phyloP scores from a whole-genome alignment of 108 stramenopile genomes.

The Cafeteria roenbergensis region DNA sequence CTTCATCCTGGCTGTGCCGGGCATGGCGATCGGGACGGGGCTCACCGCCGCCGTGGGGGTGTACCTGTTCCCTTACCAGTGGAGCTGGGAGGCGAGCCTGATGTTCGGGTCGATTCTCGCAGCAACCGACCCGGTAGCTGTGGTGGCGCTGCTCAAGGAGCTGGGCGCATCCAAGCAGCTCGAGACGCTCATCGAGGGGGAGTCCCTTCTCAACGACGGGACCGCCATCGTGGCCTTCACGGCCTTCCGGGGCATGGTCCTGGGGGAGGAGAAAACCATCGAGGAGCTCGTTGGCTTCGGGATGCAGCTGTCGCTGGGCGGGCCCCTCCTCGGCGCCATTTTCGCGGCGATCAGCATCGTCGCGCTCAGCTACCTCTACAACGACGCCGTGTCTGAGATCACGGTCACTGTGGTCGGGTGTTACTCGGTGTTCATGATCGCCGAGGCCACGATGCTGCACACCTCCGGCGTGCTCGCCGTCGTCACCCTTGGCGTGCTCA shows the following conservation, averaged over 20 bases:
- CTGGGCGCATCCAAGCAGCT: slow-evolving; percentile 33
- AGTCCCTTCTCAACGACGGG: slow-evolving; percentile 65
- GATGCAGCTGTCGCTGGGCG: not conserved
- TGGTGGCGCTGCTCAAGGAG: slow-evolving; percentile 54
- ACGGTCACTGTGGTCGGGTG: slow-evolving; percentile 8
- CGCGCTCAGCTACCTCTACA: not conserved
- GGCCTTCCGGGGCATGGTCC: slow-evolving; percentile 51
- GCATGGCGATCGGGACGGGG: slow-evolving; percentile 28
- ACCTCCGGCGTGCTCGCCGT: slow-evolving; percentile 17
- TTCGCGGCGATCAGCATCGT: not conserved
- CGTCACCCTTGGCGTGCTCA: slow-evolving; percentile 5
- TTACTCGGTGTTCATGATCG: slow-evolving; percentile 13
- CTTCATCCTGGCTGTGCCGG: slow-evolving; percentile 68
- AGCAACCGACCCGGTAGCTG: slow-evolving; percentile 83
- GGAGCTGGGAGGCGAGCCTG: slow-evolving; percentile 43
- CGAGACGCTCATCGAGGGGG: slow-evolving; percentile 41
- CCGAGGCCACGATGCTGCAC: slow-evolving; percentile 9
- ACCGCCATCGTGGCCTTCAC: slow-evolving; percentile 72
- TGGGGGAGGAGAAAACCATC: slow-evolving; percentile 29
- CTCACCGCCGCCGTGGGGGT: slow-evolving; percentile 26
- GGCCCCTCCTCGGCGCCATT: not conserved
- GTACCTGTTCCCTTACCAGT: slow-evolving; percentile 28
- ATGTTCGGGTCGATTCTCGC: slow-evolving; percentile 69
- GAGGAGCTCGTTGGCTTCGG: not conserved
- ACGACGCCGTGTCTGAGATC: slow-evolving; percentile 10